Evolutionary conservation across 352 stramenopile species (phyloP).

Genomic region (Globisporangium uncinulatum): DNA sequence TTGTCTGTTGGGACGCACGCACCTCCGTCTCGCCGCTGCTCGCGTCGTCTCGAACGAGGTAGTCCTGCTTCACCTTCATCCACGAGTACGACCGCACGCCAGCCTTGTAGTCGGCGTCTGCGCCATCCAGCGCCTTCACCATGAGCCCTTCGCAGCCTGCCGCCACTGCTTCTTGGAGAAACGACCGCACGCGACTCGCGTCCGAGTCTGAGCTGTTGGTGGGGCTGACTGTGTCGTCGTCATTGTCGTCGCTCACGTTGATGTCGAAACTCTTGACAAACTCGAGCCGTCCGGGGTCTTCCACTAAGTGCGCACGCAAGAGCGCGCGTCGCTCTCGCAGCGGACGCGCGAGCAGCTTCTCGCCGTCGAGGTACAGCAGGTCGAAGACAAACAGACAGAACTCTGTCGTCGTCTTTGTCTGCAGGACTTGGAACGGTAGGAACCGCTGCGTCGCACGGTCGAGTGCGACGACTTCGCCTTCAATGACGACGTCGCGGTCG

Average conservation of each 20-base stretch:
- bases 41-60: constrained; percentile 24
- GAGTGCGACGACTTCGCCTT: constrained; percentile 73
- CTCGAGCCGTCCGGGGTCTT: constrained; percentile 41
- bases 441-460: constrained; percentile 42
- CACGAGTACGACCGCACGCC: constrained; percentile 69
- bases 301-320: constrained; percentile 26
- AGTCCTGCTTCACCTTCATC: constrained; percentile 86
- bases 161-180: constrained; percentile 42
- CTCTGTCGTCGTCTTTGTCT: constrained; percentile 62
- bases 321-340: constrained; percentile 38
- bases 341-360: constrained; percentile 34
- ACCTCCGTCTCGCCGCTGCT: too few relatives aligned
- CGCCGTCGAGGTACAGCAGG: constrained; percentile 46
- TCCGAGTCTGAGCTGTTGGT: neutral
- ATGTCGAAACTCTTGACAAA: constrained; percentile 64
- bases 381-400: constrained; percentile 83
- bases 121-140: constrained; percentile 56
- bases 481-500: constrained; percentile 43
- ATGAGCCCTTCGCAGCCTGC: constrained; percentile 78
- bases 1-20: neutral
- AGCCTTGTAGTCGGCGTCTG: constrained; percentile 54
- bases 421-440: constrained; percentile 72
- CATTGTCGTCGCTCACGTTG: constrained; percentile 10
- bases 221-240: constrained; percentile 3
- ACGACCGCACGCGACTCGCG: constrained; percentile 19